Conservation (phyloP, 1,139 yeast genomes). For the Eremothecium coryli region DNA sequence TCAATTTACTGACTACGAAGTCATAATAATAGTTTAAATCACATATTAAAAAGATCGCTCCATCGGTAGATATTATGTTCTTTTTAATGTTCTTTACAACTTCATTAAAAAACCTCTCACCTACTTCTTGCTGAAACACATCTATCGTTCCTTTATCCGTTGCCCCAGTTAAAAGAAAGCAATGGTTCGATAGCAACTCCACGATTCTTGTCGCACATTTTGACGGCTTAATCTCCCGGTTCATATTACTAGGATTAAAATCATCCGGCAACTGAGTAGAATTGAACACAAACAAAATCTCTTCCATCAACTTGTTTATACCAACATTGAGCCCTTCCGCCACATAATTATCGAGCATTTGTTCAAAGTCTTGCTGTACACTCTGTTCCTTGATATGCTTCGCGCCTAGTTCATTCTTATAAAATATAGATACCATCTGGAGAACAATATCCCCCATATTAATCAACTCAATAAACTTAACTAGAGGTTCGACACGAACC, state of each 20-base stretch:
- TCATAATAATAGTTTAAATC: constrained; percentile 70
- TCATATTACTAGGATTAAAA: constrained; percentile 35
- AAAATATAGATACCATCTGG: constrained; percentile 87
- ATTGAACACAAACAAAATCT: constrained; percentile 48
- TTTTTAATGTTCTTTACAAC: constrained; percentile 67
- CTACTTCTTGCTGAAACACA: constrained; percentile 89
- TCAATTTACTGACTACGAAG: constrained; percentile 52
- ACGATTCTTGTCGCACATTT: constrained; percentile 59
- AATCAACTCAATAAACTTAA: constrained; percentile 79
- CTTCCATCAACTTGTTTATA: constrained; percentile 75
- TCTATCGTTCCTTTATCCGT: constrained; percentile 85
- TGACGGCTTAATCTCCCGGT: constrained; percentile 50
- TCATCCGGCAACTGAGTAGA: constrained; percentile 47
- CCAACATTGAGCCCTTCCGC: constrained; percentile 91
- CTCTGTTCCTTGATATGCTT: constrained; percentile 61
- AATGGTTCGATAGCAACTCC: constrained; percentile 59
- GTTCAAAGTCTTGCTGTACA: constrained; percentile 53
- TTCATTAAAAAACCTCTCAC: constrained; percentile 71
- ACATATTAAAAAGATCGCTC: constrained; percentile 69
- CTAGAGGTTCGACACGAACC: constrained; percentile 61
- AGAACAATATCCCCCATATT: constrained; percentile 87
- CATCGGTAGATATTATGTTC: constrained; percentile 62
- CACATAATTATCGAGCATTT: constrained; percentile 72
- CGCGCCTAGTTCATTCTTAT: constrained; percentile 70
- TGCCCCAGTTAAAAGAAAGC: constrained; percentile 65